Evolutionary conservation across 345 rosid species (phyloP).

Genomic region (Hibiscus syriacus): DNA sequence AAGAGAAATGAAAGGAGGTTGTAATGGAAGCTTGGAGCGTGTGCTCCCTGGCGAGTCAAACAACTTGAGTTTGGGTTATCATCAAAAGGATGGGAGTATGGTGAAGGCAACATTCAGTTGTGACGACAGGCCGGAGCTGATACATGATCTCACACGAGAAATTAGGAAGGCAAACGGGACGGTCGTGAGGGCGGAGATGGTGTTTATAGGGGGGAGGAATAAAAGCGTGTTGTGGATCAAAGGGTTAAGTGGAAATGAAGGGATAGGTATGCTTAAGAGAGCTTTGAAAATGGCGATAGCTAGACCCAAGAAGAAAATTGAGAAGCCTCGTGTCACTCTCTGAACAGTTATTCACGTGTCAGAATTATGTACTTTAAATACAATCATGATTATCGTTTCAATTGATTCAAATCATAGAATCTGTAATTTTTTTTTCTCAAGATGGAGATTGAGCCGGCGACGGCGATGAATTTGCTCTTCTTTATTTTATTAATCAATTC

Average conservation of each 20-base stretch:
- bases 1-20: constrained; percentile 13
- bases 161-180: constrained; percentile 36
- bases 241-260: constrained; percentile 41
- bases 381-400: too few relatives aligned
- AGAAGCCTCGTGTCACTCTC: neutral
- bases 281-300: constrained; percentile 22
- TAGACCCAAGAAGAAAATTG: neutral
- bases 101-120: constrained; percentile 28
- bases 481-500: too few relatives aligned
- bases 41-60: constrained; percentile 32
- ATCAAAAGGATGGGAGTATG: neutral
- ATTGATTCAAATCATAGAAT: too few relatives aligned
- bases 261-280: constrained; percentile 29
- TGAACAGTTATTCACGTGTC: neutral
- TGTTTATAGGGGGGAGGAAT: constrained; percentile 47
- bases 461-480: constrained; percentile 93
- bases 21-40: neutral
- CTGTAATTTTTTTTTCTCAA: too few relatives aligned
- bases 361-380: neutral
- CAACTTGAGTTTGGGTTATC: constrained; percentile 7
- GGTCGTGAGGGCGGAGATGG: constrained; percentile 45
- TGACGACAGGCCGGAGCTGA: constrained; percentile 33
- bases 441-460: constrained; percentile 62
- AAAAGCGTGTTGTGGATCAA: constrained; percentile 36
- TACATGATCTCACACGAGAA: constrained; percentile 32